phyloP scores from a whole-genome alignment of 2,329 filamentous ascomycete genomes.

The Akanthomyces uredinophilus region DNA sequence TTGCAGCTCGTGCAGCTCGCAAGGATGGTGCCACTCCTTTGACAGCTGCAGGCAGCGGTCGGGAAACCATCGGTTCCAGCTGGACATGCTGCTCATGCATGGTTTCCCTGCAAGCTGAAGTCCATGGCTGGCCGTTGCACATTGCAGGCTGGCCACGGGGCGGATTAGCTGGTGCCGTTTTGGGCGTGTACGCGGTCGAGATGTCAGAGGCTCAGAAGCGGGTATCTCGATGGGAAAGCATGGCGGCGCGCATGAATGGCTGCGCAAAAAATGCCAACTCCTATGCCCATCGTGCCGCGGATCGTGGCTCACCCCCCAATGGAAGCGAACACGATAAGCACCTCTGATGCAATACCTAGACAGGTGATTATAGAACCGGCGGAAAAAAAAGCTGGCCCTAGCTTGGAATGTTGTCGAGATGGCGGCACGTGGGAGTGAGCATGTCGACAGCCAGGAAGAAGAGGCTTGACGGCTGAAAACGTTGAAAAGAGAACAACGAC shows the following conservation, averaged over 20 bases:
- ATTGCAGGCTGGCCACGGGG: constrained; percentile 3
- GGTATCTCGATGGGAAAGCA: neutral
- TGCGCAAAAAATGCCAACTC: neutral
- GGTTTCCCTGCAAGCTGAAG: neutral
- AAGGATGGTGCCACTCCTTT: neutral
- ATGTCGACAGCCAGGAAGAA: neutral
- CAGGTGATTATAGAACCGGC: no score
- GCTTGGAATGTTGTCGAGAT: no score
- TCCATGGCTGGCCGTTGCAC: neutral
- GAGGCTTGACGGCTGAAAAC: neutral
- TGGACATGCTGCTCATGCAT: neutral
- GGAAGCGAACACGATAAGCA: neutral
- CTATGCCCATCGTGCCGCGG: neutral
- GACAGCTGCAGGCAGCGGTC: neutral
- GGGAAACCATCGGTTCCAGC: neutral
- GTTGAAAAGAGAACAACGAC: no score
- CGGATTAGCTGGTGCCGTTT: neutral
- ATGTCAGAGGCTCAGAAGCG: neutral
- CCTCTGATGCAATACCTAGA: no score
- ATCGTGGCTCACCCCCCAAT: neutral
- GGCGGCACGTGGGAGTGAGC: neutral
- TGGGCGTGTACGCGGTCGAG: neutral
- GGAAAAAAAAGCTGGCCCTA: no score
- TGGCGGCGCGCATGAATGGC: neutral
- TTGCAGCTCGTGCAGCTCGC: neutral